Evolutionary conservation across 2,329 filamentous ascomycete species (phyloP), one percentile per base, ranked within the genome.

Genomic region (Beauveria rudraprayagi): DNA sequence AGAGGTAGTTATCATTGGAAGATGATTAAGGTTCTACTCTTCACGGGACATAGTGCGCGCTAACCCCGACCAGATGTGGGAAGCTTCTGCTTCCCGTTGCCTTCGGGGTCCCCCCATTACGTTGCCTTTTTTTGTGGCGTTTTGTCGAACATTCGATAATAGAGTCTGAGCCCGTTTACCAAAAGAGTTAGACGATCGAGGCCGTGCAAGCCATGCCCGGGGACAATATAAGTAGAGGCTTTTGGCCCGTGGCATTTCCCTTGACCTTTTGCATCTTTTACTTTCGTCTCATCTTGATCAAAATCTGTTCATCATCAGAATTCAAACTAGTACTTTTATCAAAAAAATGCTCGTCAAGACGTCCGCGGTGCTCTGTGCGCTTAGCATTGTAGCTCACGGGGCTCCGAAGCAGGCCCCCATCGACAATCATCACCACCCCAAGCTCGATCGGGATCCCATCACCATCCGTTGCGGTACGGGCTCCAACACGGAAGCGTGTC

Each of bases 391-490:
- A 14, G 58, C 51, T 5, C 10, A 43, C 26, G 58, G n/a, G 30
- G 58, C 58, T 16, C 58, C 51, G 22, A 48, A 48, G 28, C 50
- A 61, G 43, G 6, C 47, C 1, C 58, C 44, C 43, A 11, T 61
- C 11, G 51, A 48, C 22, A 41, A 16, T 16, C 28, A n/a, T 10
- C 22, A 4, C 17, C 22, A 11, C 7, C 28, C 16, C 19, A 24
- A 22, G 17, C 17, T 51, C 10, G 51, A 48, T 22, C 58, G 34
- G 24, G 54, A 57, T 43, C 60, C 60, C 19, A 22, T 46, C 22
- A 61, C 60, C 22, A 61, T 61, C 47, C 60, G 60, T 26, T 61
- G 60, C 47, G 60, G 60, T 41, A 61, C 60, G 7, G 60, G 60
- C 10, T 34, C 60, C 46, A 61, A 61, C 40, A 61, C 60, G 5